Evolutionary conservation across 495 filamentous ascomycete genomes (phyloP), one percentile per base, ranked within the genome.

Genomic region (Annulohypoxylon maeteangense): DNA sequence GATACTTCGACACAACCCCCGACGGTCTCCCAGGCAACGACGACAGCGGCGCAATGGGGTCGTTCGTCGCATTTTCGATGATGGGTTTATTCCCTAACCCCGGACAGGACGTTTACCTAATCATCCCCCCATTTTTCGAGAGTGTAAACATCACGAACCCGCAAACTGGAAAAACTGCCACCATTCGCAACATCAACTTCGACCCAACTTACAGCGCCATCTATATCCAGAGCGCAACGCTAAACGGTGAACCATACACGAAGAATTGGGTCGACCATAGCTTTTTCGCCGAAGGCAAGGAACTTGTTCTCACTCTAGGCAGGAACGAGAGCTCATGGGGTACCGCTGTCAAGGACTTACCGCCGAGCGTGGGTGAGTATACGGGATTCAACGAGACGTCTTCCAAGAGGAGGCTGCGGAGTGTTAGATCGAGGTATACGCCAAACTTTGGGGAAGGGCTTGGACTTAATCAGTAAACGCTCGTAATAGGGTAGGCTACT

Each of bases 81-180:
- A 86, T 92, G 75, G 91, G 91, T 2, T 76, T 93, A 0, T 94
- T 91, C 78, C 91, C 91, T 0, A 90, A 91, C 23, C 88, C 90
- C 0, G 91, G 91, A 4, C 90, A 93, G 72, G 79, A 92, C 71
- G 90, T 93, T 0, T 93, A 94, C 63, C 81, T 94, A 6, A 91
- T 93, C 57, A 90, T 80, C 6, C 81, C 88, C 4, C 89, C 89
- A 0, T 91, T 85, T 72, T 93, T 93, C 75, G 86, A 88, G 72
- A 78, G 82, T 53, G 83, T 92, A 7, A 90, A 86, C 65, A 83
- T 92, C 42, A 88, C 82, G 6, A 86, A 86, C 58, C 87, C 87
- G 3, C 44, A 89, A 1, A 93, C 90, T 0, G 83, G 84, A 44
- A 86, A 86, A 34, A 90, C 83, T 1, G 90, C 91, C 2, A 87